Conservation (phyloP, 371 early-diverging fungal genomes). For the Mortierella sp. region DNA sequence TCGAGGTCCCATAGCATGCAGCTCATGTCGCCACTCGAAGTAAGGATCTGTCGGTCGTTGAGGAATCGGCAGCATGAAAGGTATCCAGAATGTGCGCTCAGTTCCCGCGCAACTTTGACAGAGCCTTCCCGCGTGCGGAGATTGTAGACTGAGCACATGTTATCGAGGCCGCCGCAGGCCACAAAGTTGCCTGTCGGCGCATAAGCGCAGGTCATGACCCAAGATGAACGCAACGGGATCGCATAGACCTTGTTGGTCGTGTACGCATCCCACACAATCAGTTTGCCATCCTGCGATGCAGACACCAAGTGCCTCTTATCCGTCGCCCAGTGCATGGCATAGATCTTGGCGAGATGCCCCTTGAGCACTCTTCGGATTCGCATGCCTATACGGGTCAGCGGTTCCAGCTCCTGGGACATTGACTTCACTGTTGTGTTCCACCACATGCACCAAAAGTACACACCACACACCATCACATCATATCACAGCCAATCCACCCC, state of each 20-base stretch:
- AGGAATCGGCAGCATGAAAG: conserved; percentile 96
- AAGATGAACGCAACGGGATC: conserved; percentile 96
- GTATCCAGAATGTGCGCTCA: conserved; percentile 96
- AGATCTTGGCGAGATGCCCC: conserved; percentile 98
- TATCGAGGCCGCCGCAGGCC: conserved; percentile 99
- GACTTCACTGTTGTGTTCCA: conserved; percentile 56
- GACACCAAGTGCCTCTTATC: conserved; percentile 96
- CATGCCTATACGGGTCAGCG: conserved; percentile 91
- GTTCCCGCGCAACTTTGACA: conserved; percentile 92
- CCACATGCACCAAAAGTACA: no score
- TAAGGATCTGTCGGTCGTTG: conserved; percentile 93
- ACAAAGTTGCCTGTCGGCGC: conserved; percentile 97
- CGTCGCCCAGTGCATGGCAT: conserved; percentile 98
- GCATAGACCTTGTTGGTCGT: conserved; percentile 98
- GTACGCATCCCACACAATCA: conserved; percentile 98
- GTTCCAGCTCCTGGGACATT: conserved; percentile 71
- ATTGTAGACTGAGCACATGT: conserved; percentile 97
- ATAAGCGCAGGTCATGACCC: conserved; percentile 99
- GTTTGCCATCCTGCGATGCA: conserved; percentile 98
- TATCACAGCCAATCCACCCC: no score
- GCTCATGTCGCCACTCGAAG: conserved; percentile 96
- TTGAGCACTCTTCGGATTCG: conserved; percentile 95
- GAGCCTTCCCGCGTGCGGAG: conserved; percentile 90
- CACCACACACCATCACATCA: no score
- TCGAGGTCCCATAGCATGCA: conserved; percentile 99